A percentile compares a stretch with the other conserved stretches of the same genome.
phyloP scores from a whole-genome alignment of 2,329 filamentous ascomycete species.

The Exophiala aquamarina region DNA sequence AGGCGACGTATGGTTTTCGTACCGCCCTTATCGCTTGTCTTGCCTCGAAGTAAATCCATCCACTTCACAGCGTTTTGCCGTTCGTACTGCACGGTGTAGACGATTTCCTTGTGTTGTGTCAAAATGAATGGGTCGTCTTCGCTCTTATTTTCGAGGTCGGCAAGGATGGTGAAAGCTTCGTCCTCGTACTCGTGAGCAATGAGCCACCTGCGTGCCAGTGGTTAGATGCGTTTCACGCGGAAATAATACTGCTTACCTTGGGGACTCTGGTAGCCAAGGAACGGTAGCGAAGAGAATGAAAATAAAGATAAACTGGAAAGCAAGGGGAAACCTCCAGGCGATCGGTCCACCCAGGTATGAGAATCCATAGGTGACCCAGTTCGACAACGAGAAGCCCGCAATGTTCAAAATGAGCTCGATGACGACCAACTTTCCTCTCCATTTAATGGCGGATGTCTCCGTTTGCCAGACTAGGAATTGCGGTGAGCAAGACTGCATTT shows the following conservation, averaged over 20 bases:
- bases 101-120: constrained; percentile 47
- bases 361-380: constrained; percentile 56
- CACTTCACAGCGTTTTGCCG: constrained; percentile 51
- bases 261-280: constrained; percentile 49
- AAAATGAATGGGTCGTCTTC: constrained; percentile 47
- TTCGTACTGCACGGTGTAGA: constrained; percentile 51
- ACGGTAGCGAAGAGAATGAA: constrained; percentile 46
- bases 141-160: constrained; percentile 48
- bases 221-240: neutral
- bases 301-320: constrained; percentile 53
- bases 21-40: constrained; percentile 43
- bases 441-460: constrained; percentile 47
- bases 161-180: constrained; percentile 50
- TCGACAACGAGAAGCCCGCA: constrained; percentile 49
- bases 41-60: constrained; percentile 50
- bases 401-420: constrained; percentile 54
- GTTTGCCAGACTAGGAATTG: constrained; percentile 55
- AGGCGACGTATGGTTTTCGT: constrained; percentile 53
- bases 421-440: constrained; percentile 48
- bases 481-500: too few species aligned
- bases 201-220: constrained; percentile 42
- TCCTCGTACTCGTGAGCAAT: constrained; percentile 44
- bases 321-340: constrained; percentile 48
- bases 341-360: constrained; percentile 45
- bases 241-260: constrained; percentile 23